A percentile compares a stretch with the other conserved stretches of the same genome.
phyloP scores from a whole-genome alignment of 2,329 filamentous ascomycete species.

The Fusarium buharicum region DNA sequence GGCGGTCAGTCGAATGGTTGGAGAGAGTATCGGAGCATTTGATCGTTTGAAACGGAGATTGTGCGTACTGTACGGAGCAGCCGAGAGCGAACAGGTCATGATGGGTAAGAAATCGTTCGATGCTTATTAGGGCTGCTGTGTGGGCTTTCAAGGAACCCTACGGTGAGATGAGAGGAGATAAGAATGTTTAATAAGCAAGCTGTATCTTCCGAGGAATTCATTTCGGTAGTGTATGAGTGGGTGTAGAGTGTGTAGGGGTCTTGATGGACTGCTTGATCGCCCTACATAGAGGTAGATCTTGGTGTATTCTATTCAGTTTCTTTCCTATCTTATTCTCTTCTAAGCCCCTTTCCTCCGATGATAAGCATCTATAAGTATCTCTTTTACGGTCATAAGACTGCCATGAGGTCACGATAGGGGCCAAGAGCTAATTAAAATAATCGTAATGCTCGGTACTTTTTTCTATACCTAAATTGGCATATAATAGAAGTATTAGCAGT shows the following conservation, averaged over 20 bases:
- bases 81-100: slow-evolving; percentile 33
- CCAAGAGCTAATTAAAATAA: too few relatives aligned
- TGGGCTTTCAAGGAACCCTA: slow-evolving; percentile 3
- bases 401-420: too few relatives aligned
- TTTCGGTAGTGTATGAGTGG: neutral
- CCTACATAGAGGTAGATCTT: too few relatives aligned
- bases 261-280: too few relatives aligned
- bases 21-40: slow-evolving; percentile 23
- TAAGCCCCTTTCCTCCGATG: too few relatives aligned
- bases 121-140: slow-evolving; percentile 20
- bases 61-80: slow-evolving; percentile 34
- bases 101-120: slow-evolving; percentile 35
- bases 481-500: too few relatives aligned
- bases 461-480: too few relatives aligned
- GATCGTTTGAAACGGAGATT: slow-evolving; percentile 13
- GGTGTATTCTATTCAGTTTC: too few relatives aligned
- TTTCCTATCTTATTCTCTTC: too few relatives aligned
- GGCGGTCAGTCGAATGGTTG: slow-evolving; percentile 22
- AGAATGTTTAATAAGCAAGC: slow-evolving; percentile 9
- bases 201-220: neutral
- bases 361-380: too few relatives aligned
- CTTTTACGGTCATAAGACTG: too few relatives aligned
- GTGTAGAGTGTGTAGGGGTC: neutral
- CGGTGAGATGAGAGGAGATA: neutral
- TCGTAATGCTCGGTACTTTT: too few relatives aligned